phyloP scores from a whole-genome alignment of 257 asterid species.

The Petrea volubilis region DNA sequence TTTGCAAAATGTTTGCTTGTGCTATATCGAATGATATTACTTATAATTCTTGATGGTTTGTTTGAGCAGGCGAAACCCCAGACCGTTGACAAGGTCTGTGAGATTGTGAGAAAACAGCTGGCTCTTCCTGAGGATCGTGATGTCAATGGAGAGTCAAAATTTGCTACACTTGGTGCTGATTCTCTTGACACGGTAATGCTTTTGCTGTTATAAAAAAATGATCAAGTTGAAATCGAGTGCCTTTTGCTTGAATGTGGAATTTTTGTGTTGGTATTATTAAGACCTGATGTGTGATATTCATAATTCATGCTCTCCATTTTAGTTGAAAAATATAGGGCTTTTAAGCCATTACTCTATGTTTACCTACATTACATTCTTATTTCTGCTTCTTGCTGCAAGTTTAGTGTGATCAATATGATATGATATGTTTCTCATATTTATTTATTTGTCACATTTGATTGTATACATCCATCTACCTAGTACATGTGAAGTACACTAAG shows the following conservation, averaged over 20 bases:
- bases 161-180: constrained; percentile 85
- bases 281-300: too few species aligned
- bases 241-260: neutral
- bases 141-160: constrained; percentile 73
- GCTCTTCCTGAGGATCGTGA: constrained; percentile 70
- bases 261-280: neutral
- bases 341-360: neutral
- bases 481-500: neutral
- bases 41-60: constrained; percentile 7
- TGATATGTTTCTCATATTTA: neutral
- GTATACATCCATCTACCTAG: neutral
- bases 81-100: constrained; percentile 72
- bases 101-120: constrained; percentile 87
- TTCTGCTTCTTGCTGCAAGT: neutral
- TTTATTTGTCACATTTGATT: neutral
- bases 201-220: neutral
- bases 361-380: neutral
- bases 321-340: too few species aligned
- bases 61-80: constrained; percentile 78
- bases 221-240: neutral
- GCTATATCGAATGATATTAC: neutral
- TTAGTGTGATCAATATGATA: neutral
- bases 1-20: neutral
- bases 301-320: too few species aligned
- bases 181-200: constrained; percentile 91